phyloP scores from a whole-genome alignment of 2,329 filamentous ascomycete genomes.

The Tympanopsis confertula region DNA sequence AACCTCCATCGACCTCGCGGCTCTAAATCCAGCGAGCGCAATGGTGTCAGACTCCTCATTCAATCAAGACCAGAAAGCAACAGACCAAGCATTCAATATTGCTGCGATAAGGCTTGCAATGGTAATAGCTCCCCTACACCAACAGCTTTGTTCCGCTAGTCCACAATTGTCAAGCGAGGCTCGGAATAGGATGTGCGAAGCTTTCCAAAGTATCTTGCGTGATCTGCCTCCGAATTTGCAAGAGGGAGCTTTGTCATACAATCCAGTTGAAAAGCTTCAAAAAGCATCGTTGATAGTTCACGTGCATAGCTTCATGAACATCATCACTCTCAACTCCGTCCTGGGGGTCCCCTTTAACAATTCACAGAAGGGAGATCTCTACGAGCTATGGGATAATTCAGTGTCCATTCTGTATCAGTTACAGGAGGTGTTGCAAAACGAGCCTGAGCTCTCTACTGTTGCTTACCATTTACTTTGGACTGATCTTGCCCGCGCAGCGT shows the following conservation, averaged over 20 bases:
- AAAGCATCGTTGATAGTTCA: conserved; percentile 4
- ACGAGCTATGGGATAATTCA: conserved; percentile 7
- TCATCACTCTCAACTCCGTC: conserved; percentile 3
- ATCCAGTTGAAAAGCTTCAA: conserved; percentile 5
- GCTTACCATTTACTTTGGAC: conserved; percentile 7
- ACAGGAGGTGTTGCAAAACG: conserved; percentile 4
- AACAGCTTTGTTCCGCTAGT: too few relatives aligned
- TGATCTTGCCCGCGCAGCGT: conserved; percentile 4
- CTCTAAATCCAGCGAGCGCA: too few relatives aligned
- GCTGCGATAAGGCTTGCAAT: conserved; percentile 5
- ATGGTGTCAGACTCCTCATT: too few relatives aligned
- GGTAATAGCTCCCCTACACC: too few relatives aligned
- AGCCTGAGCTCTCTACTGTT: conserved; percentile 2
- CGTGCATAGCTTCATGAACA: conserved; percentile 5
- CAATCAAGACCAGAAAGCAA: not conserved
- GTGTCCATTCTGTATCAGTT: conserved; percentile 7
- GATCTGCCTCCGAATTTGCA: conserved; percentile 3
- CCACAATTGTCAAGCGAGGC: too few relatives aligned
- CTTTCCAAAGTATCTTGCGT: conserved; percentile 2
- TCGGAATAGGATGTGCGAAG: too few relatives aligned
- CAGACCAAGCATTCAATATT: conserved; percentile 5
- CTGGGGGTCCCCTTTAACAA: not conserved
- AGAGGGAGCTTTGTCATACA: not conserved
- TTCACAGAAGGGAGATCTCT: conserved; percentile 3
- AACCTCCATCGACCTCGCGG: conserved; percentile 1